phyloP scores from a whole-genome alignment of 768 basidiomycete genomes.

The Mycena polygramma region DNA sequence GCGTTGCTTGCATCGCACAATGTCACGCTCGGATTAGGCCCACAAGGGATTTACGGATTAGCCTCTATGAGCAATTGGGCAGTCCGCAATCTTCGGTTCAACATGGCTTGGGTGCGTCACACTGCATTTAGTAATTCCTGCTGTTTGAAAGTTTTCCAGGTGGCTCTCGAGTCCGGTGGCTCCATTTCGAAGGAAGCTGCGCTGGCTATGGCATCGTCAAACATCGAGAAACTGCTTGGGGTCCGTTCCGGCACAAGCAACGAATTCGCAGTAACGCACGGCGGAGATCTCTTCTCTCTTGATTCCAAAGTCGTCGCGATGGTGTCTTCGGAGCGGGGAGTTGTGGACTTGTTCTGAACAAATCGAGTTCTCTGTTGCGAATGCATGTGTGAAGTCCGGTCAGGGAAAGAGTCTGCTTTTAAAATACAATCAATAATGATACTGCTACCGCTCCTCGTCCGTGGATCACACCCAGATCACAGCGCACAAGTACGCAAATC shows the following conservation, averaged over 20 bases:
- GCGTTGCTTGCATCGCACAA: conserved; percentile 69
- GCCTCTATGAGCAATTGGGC: conserved; percentile 52
- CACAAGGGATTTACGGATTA: conserved; percentile 12
- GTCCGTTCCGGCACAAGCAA: conserved; percentile 46
- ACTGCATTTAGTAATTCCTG: not conserved
- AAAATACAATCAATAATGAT: conserved; percentile 20
- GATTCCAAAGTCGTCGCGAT: conserved; percentile 57
- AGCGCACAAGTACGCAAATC: not conserved
- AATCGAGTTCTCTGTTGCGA: too few relatives aligned
- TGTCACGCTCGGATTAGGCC: conserved; percentile 77
- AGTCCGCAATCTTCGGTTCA: conserved; percentile 79
- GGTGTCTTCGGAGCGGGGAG: conserved; percentile 47
- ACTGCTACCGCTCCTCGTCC: not conserved
- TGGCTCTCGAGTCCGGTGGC: conserved; percentile 48
- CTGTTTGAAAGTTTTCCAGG: conserved; percentile 37
- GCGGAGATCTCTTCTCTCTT: conserved; percentile 54
- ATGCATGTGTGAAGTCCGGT: too few relatives aligned
- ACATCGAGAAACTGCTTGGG: conserved; percentile 59
- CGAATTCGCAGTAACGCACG: conserved; percentile 55
- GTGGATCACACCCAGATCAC: too few relatives aligned
- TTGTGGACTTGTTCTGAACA: conserved; percentile 41
- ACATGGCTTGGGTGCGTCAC: conserved; percentile 78
- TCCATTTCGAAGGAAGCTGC: conserved; percentile 49
- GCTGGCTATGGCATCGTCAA: conserved; percentile 55
- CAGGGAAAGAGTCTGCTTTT: not conserved